Evolutionary conservation across 768 basidiomycete genomes (phyloP).

Genomic region (Boletus vermiculosoides): DNA sequence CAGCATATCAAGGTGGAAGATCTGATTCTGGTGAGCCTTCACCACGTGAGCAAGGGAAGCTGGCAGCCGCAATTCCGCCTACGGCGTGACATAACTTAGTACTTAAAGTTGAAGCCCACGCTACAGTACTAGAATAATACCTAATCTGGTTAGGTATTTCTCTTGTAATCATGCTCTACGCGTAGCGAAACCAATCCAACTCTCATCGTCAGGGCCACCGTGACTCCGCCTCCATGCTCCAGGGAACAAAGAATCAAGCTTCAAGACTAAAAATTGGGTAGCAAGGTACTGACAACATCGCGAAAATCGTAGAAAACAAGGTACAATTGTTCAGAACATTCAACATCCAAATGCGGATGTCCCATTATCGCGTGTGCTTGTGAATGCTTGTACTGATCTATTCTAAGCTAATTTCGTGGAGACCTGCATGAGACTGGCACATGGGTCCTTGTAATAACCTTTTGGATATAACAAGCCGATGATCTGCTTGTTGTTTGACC

Average conservation of each 20-base stretch:
- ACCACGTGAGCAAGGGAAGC: constrained; percentile 75
- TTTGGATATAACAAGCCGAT: constrained; percentile 7
- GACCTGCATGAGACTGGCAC: neutral
- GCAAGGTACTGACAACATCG: neutral
- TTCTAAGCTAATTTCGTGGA: neutral
- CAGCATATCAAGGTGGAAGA: constrained; percentile 59
- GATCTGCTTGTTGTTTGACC: constrained; percentile 14
- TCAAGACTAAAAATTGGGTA: too few relatives aligned
- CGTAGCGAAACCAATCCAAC: neutral
- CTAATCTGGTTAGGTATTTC: too few relatives aligned
- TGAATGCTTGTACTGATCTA: neutral
- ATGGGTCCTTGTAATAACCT: constrained; percentile 8
- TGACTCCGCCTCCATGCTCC: neutral
- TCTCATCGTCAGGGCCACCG: neutral
- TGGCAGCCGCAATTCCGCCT: constrained; percentile 76
- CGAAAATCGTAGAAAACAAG: neutral
- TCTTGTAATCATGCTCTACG: too few relatives aligned
- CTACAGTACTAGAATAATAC: too few relatives aligned
- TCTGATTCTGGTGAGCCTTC: constrained; percentile 67
- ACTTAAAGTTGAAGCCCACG: too few relatives aligned
- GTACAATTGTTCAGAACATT: neutral
- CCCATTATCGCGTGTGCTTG: neutral
- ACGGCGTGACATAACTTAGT: neutral
- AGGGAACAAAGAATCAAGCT: neutral
- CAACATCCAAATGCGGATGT: constrained; percentile 3